Conservation (phyloP, 2,329 filamentous ascomycete species). For the Fonsecaea nubica region DNA sequence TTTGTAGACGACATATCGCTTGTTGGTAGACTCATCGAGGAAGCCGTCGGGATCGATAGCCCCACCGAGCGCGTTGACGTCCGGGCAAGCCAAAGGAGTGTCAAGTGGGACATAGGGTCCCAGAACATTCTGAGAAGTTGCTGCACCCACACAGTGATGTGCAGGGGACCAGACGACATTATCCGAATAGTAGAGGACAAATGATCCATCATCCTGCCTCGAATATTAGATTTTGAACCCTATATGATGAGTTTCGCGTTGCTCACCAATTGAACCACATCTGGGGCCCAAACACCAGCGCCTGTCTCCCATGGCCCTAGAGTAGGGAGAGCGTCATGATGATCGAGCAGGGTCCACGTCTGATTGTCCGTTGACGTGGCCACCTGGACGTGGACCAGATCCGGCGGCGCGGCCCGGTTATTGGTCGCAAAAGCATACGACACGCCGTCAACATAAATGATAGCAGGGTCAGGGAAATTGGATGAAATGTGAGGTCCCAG, state of each 20-base stretch:
- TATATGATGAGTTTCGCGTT: not conserved
- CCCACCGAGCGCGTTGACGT: conserved; percentile 55
- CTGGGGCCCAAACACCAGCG: conserved; percentile 66
- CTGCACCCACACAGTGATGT: conserved; percentile 64
- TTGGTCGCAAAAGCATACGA: conserved; percentile 68
- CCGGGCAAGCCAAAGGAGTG: conserved; percentile 61
- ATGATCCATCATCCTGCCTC: conserved; percentile 54
- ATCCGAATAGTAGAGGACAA: conserved; percentile 65
- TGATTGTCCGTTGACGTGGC: conserved; percentile 58
- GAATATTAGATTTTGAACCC: conserved; percentile 4
- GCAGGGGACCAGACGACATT: conserved; percentile 46
- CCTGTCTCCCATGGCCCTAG: conserved; percentile 62
- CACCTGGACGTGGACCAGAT: conserved; percentile 57
- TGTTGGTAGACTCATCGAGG: conserved; percentile 58
- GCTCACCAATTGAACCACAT: conserved; percentile 59
- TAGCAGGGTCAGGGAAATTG: conserved; percentile 53
- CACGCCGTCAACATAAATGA: conserved; percentile 57
- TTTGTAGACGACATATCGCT: conserved; percentile 69
- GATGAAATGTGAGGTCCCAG: conserved; percentile 44
- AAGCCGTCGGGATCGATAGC: conserved; percentile 70
- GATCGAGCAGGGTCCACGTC: conserved; percentile 56
- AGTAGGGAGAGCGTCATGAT: conserved; percentile 62
- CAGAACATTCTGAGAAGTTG: conserved; percentile 54
- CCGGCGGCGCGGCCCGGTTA: conserved; percentile 47
- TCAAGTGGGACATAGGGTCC: conserved; percentile 62